Base-by-base conservation (phyloP, 352 stramenopile genomes). In the Phytopythium boreale region DNA sequence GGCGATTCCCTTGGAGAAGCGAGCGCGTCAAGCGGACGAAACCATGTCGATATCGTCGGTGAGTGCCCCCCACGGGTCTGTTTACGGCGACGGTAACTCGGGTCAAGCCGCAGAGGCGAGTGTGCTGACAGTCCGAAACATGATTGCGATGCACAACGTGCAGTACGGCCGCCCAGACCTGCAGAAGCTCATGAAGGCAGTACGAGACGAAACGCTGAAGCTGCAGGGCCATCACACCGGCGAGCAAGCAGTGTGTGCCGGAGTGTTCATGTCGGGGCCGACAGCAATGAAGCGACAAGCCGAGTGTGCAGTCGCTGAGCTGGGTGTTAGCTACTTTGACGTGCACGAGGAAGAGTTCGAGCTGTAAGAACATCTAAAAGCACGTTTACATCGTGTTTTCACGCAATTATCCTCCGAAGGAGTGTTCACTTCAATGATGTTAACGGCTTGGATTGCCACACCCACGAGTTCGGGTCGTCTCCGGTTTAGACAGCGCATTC, bases 401-500 rank as follows among this genome's bases (percentile, higher is more conserved):
- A 24, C 7, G 31, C 2, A 27, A 24, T 57, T 57, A 26, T 47
- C 41, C 9, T n/a, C 29, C 43, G 47, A 27, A 19, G 12, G 47
- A 24, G 14, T 34, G 14, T 56, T 22, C 49, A 19, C 4, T 49
- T 9, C 12, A 19, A 49, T 19, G 14, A 7, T 14, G 3, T 49
- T 26, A 4, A n/a, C 2, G 43, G 11, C 6, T 10, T 44, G 39
- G 19, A 10, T 46, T 20, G 39, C 17, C 0, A n/a, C 1, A 8
- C 43, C 17, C 19, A 15, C 20, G 20, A 26, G 43, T 19, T 49
- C 9, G 17, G 19, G 20, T 9, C 44, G 2, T 17, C 44, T 29
- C 17, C 39, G 27, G 15, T 6, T 61, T 71, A 79, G 20, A 80
- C 49, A 2, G 61, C 55, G 47, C 75, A 83, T 10, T 75, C 65